Evolutionary conservation across 306 rosid genomes (phyloP).

Genomic region (Quercus wislizeni): DNA sequence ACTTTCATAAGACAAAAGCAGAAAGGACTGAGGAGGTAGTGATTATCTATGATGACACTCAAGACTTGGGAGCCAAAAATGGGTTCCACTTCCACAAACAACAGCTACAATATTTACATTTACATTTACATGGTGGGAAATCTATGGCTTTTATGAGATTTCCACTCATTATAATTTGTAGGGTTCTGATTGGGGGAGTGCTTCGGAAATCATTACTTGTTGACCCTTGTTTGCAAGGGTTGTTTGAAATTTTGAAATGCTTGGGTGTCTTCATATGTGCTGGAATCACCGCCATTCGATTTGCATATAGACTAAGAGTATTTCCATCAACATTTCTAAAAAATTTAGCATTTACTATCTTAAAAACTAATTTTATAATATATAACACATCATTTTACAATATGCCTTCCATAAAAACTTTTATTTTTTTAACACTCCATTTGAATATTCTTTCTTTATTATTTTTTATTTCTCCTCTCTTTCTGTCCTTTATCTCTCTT

Average conservation of each 20-base stretch:
- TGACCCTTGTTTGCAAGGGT: constrained; percentile 10
- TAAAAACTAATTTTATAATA: no score
- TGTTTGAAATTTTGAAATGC: neutral
- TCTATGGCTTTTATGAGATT: constrained; percentile 20
- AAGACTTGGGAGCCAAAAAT: constrained; percentile 21
- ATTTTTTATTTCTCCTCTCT: no score
- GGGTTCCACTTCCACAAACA: constrained; percentile 42
- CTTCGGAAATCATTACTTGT: constrained; percentile 28
- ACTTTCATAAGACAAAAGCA: neutral
- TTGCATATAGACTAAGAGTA: no score
- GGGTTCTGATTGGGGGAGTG: constrained; percentile 34
- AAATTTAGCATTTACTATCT: no score
- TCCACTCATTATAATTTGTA: constrained; percentile 49
- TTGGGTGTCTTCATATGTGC: neutral
- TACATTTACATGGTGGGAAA: constrained; percentile 20
- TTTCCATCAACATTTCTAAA: no score
- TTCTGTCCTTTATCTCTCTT: no score
- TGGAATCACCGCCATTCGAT: no score
- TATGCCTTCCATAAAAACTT: no score
- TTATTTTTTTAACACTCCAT: no score
- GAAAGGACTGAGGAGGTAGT: constrained; percentile 6
- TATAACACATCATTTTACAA: no score
- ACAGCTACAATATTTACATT: neutral
- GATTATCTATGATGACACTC: constrained; percentile 38
- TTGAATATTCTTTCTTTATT: no score